Evolutionary conservation across 352 stramenopile genomes (phyloP).

Genomic region (Globisporangium acanthophoron): DNA sequence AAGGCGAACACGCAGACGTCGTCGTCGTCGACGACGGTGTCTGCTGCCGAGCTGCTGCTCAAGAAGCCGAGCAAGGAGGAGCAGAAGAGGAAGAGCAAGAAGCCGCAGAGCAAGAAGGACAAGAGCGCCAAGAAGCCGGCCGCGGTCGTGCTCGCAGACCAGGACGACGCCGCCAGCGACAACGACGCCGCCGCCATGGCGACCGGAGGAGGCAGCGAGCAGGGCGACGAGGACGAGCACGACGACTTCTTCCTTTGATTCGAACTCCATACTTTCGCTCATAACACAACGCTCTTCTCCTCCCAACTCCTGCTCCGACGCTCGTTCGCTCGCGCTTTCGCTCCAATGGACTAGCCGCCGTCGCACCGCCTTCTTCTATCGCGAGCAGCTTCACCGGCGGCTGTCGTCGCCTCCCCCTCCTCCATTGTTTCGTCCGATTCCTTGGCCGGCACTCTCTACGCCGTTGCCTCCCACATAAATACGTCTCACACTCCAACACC

Average conservation of each 20-base stretch:
- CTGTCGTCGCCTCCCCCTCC: background rate
- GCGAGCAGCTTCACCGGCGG: background rate
- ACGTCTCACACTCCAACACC: background rate
- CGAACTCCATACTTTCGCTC: background rate
- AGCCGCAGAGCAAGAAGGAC: slow-evolving; percentile 41
- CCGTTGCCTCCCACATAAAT: slow-evolving; percentile 6
- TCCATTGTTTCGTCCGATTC: background rate
- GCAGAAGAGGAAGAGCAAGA: slow-evolving; percentile 61
- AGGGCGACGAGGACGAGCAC: slow-evolving; percentile 38
- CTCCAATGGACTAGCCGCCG: background rate
- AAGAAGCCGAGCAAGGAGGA: slow-evolving; percentile 69
- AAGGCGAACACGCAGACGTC: slow-evolving; percentile 20
- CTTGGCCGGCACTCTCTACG: slow-evolving; percentile 1
- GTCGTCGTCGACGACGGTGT: background rate
- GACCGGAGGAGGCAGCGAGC: slow-evolving; percentile 12
- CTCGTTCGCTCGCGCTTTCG: background rate
- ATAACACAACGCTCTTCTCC: background rate
- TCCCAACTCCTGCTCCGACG: background rate
- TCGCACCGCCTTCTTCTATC: background rate
- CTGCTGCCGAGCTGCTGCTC: slow-evolving; percentile 40
- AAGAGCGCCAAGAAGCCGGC: slow-evolving; percentile 18
- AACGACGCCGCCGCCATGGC: slow-evolving; percentile 11
- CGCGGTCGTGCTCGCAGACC: slow-evolving; percentile 39
- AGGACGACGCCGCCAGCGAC: slow-evolving; percentile 35
- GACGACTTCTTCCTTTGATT: slow-evolving; percentile 70